A percentile compares a stretch with the other conserved stretches of the same genome.
phyloP scores from a whole-genome alignment of 352 stramenopile genomes.

The Pythium oligandrum region DNA sequence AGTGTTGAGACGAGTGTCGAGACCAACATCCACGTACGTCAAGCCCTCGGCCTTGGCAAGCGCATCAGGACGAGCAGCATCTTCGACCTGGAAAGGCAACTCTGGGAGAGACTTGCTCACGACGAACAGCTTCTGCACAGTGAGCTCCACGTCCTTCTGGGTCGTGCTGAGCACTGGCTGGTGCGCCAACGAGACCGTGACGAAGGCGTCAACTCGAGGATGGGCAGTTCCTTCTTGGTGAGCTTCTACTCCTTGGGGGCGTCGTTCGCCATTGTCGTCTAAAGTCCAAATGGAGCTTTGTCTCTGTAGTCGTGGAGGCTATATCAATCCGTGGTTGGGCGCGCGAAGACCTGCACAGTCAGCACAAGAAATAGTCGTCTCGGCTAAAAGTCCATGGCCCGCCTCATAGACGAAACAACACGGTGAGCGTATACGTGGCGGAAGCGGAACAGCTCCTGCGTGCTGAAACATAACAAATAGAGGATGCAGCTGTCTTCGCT shows the following conservation, averaged over 20 bases:
- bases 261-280: conserved; percentile 24
- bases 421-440: too few relatives aligned
- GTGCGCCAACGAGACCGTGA: conserved; percentile 85
- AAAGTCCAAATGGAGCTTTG: too few relatives aligned
- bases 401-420: too few relatives aligned
- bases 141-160: conserved; percentile 94
- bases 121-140: conserved; percentile 92
- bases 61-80: conserved; percentile 89
- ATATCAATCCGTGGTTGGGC: too few relatives aligned
- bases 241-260: conserved; percentile 77
- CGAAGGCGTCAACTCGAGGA: conserved; percentile 93
- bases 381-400: too few relatives aligned
- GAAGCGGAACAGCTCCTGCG: too few relatives aligned
- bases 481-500: too few relatives aligned
- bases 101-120: conserved; percentile 92
- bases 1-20: conserved; percentile 95
- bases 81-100: conserved; percentile 94
- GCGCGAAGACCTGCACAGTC: too few relatives aligned
- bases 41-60: conserved; percentile 79
- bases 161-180: conserved; percentile 92
- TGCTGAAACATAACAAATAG: too few relatives aligned
- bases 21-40: conserved; percentile 81
- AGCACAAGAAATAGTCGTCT: too few relatives aligned
- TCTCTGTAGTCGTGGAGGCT: too few relatives aligned
- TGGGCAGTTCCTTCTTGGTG: conserved; percentile 88